A percentile compares a stretch with the other conserved stretches of the same genome.
Conservation (phyloP, 78 protist species). For the Bodo saltans region DNA sequence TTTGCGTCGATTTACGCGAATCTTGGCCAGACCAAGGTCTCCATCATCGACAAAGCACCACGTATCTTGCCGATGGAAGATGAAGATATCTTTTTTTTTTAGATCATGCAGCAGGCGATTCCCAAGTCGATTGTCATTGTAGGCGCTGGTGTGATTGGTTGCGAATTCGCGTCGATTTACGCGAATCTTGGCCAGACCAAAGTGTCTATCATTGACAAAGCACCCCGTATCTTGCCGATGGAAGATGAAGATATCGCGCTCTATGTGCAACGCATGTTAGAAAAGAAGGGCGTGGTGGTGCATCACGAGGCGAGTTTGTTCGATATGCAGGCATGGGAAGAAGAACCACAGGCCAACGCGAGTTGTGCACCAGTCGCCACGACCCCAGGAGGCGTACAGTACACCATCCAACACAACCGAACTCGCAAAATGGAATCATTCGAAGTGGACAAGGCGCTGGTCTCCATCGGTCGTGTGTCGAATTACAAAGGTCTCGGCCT, state of each 20-base stretch:
- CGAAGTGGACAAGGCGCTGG: slow-evolving; percentile 16
- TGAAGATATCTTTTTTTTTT: not conserved
- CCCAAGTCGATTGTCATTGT: slow-evolving; percentile 24
- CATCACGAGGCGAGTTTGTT: not conserved
- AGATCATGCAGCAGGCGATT: not conserved
- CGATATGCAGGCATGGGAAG: too few species aligned
- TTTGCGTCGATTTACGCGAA: not conserved
- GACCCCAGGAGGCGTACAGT: not conserved
- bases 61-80: not conserved
- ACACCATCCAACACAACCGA: not conserved
- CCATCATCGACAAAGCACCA: not conserved
- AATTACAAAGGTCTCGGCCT: not conserved
- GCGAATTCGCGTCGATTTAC: slow-evolving; percentile 31
- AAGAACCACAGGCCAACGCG: too few species aligned
- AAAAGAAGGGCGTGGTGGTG: not conserved
- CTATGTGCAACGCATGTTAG: not conserved
- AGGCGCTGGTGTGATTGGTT: slow-evolving; percentile 22
- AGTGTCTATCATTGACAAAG: not conserved
- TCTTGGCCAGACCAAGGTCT: not conserved
- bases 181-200: slow-evolving; percentile 29
- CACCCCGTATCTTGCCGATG: slow-evolving; percentile 15
- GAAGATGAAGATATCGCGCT: slow-evolving; percentile 21
- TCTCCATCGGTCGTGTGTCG: slow-evolving; percentile 27
- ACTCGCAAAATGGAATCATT: not conserved
- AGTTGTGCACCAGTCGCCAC: too few species aligned